Evolutionary conservation across 2,329 filamentous ascomycete species (phyloP).

Genomic region (Neonectria magnoliae): DNA sequence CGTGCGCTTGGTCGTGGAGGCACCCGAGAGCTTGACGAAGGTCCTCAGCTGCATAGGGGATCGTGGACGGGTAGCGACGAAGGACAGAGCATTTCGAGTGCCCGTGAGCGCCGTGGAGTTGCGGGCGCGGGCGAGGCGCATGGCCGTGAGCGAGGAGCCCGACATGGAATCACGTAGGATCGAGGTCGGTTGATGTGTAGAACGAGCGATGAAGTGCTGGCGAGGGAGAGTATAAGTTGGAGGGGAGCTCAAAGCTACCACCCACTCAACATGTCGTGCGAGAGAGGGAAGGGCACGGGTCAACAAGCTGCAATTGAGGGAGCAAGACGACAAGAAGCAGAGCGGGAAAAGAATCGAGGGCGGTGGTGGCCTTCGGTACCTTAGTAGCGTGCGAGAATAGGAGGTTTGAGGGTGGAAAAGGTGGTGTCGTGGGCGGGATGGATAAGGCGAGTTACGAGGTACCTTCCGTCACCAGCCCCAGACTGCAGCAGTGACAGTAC

Average conservation of each 20-base stretch:
- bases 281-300: conserved; percentile 1
- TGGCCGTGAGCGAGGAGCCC: conserved; percentile 35
- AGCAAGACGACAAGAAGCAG: not conserved
- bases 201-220: conserved; percentile 11
- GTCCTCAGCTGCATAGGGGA: conserved; percentile 25
- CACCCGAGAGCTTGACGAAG: conserved; percentile 36
- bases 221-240: not conserved
- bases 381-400: not conserved
- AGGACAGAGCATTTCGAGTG: conserved; percentile 27
- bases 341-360: not conserved
- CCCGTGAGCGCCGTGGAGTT: conserved; percentile 22
- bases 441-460: conserved; percentile 18
- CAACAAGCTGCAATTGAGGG: conserved; percentile 18
- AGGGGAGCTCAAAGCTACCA: conserved; percentile 18
- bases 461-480: not conserved
- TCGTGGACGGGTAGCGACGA: conserved; percentile 26
- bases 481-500: not conserved
- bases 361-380: not conserved
- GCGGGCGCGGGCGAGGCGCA: conserved; percentile 38
- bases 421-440: conserved; percentile 15
- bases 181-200: conserved; percentile 3
- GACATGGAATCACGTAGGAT: conserved; percentile 29
- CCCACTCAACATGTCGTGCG: conserved; percentile 24
- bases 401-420: not conserved
- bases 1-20: conserved; percentile 26